Conservation (phyloP, 2,329 filamentous ascomycete genomes). For the Chaetothyriales sp. region DNA sequence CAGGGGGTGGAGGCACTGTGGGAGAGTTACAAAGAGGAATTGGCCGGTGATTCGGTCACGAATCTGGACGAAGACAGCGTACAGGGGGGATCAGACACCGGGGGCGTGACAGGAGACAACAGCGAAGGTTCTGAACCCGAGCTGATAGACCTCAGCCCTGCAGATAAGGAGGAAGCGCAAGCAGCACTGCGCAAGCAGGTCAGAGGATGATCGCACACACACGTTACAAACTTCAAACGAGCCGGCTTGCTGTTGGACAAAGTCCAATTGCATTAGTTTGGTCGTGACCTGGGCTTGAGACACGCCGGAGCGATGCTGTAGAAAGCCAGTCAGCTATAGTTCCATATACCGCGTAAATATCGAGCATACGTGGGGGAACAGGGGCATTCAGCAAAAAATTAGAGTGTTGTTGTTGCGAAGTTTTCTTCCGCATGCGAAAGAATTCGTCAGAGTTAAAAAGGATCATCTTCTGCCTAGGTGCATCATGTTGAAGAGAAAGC, state of each 20-base stretch:
- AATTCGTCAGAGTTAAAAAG: constrained; percentile 52
- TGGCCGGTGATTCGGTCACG: constrained; percentile 23
- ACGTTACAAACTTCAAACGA: too few species aligned
- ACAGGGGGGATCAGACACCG: background rate
- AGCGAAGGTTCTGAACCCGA: constrained; percentile 2
- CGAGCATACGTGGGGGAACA: background rate
- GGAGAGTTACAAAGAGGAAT: constrained; percentile 51
- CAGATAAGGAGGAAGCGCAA: constrained; percentile 2
- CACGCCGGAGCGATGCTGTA: background rate
- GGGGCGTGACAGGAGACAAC: background rate
- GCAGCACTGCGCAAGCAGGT: background rate
- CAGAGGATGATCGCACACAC: too few species aligned
- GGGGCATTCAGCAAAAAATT: constrained; percentile 54
- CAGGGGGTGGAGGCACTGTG: constrained; percentile 55
- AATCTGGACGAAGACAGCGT: constrained; percentile 12
- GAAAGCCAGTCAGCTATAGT: constrained; percentile 3
- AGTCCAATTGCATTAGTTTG: background rate
- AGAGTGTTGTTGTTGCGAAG: constrained; percentile 55
- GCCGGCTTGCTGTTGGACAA: background rate
- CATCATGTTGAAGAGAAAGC: constrained; percentile 7
- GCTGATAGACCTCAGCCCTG: constrained; percentile 2
- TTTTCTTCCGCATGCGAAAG: constrained; percentile 44
- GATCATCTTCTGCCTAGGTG: constrained; percentile 43
- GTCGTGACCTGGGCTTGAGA: background rate
- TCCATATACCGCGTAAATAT: background rate